Conservation (phyloP, 805 yeast species). For the Torulaspora franciscae region DNA sequence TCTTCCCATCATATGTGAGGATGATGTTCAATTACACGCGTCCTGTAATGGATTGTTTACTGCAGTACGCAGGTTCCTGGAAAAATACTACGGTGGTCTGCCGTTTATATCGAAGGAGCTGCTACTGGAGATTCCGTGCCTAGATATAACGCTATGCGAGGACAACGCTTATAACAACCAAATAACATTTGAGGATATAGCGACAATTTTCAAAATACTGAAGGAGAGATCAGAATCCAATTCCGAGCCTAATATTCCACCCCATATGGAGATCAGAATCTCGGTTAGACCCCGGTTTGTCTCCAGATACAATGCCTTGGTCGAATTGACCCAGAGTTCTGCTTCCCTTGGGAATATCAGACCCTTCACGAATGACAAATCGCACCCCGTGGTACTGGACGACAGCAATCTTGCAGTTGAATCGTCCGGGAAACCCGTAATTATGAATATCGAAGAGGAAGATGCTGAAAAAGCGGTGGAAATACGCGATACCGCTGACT, state of each 20-base stretch:
- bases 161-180: constrained; percentile 34
- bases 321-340: constrained; percentile 32
- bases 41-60: constrained; percentile 24
- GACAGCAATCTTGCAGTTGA: constrained; percentile 16
- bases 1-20: constrained; percentile 22
- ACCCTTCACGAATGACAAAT: constrained; percentile 33
- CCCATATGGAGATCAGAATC: constrained; percentile 18
- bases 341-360: constrained; percentile 31
- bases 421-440: constrained; percentile 15
- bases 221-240: constrained; percentile 25
- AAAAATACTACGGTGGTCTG: constrained; percentile 21
- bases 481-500: constrained; percentile 1
- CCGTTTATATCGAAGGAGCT: constrained; percentile 30
- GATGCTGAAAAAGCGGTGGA: constrained; percentile 8
- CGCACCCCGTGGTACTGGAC: constrained; percentile 33
- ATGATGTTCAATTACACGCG: constrained; percentile 13
- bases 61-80: constrained; percentile 25
- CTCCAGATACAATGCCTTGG: constrained; percentile 33
- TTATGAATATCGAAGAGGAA: constrained; percentile 28
- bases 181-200: constrained; percentile 31
- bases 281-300: constrained; percentile 31
- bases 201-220: constrained; percentile 31
- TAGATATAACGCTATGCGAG: constrained; percentile 32
- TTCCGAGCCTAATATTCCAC: constrained; percentile 23
- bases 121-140: constrained; percentile 23